Evolutionary conservation across 768 basidiomycete genomes (phyloP).

Genomic region (Dentipellis fragilis): DNA sequence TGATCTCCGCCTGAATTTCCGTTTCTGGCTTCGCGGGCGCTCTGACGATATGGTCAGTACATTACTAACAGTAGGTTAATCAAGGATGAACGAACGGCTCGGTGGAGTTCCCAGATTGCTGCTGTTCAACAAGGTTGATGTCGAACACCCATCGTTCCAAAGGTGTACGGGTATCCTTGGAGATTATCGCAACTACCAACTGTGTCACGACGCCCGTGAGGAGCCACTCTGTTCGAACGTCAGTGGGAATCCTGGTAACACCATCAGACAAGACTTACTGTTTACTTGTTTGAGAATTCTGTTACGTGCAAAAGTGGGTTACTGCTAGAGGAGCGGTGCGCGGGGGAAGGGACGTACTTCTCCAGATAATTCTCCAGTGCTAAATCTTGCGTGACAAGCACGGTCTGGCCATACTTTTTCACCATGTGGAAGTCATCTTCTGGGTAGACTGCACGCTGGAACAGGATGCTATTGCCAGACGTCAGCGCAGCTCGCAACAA

Average conservation of each 20-base stretch:
- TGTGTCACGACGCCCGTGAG: conserved; percentile 87
- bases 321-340: neutral
- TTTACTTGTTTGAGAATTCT: conserved; percentile 90
- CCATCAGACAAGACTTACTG: conserved; percentile 40
- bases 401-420: conserved; percentile 96
- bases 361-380: conserved; percentile 91
- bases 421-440: conserved; percentile 99
- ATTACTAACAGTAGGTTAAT: neutral
- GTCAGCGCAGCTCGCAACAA: neutral
- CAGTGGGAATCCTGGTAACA: conserved; percentile 1
- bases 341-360: conserved; percentile 31
- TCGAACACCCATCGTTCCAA: conserved; percentile 99
- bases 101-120: conserved; percentile 33
- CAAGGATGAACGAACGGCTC: conserved; percentile 30
- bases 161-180: conserved; percentile 84
- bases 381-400: conserved; percentile 89
- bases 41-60: conserved; percentile 22
- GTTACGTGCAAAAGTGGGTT: conserved; percentile 1
- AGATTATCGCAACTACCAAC: conserved; percentile 90
- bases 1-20: conserved; percentile 95
- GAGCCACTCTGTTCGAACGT: conserved; percentile 68
- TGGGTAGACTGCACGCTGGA: conserved; percentile 94
- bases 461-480: conserved; percentile 62
- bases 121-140: conserved; percentile 65
- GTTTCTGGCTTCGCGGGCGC: conserved; percentile 60